phyloP scores from a whole-genome alignment of 1,139 yeast genomes.

The Candida sanyaensis region DNA sequence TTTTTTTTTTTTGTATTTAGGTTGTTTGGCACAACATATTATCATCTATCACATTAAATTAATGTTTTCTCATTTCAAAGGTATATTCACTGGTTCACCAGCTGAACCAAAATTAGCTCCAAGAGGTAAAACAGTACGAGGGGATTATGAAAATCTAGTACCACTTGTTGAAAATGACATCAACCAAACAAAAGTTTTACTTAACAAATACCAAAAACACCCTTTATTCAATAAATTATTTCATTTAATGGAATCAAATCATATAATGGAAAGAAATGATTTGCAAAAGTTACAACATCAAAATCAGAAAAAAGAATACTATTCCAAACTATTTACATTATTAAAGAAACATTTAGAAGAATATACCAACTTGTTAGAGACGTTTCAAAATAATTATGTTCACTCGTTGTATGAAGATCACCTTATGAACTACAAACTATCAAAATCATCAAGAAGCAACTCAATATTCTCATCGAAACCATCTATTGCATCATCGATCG shows the following conservation, averaged over 20 bases:
- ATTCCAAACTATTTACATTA: constrained; percentile 17
- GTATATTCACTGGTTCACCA: constrained; percentile 6
- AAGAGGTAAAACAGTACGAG: constrained; percentile 14
- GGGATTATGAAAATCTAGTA: constrained; percentile 22
- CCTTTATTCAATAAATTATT: constrained; percentile 20
- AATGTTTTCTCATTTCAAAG: constrained; percentile 7
- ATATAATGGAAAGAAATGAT: constrained; percentile 14
- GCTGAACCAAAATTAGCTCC: constrained; percentile 11
- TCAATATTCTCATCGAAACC: constrained; percentile 8
- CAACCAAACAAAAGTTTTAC: constrained; percentile 18
- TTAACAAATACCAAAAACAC: constrained; percentile 22
- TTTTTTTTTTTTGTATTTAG: not conserved
- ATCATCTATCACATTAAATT: not conserved
- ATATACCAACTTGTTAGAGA: constrained; percentile 21
- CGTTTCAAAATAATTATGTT: constrained; percentile 23
- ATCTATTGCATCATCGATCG: constrained; percentile 3
- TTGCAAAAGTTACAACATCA: constrained; percentile 16
- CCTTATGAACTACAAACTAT: constrained; percentile 4
- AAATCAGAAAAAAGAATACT: constrained; percentile 13
- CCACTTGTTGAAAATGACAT: constrained; percentile 24
- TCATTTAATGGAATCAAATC: constrained; percentile 21
- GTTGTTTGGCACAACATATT: too few relatives aligned
- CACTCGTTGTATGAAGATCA: constrained; percentile 14
- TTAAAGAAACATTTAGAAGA: constrained; percentile 22
- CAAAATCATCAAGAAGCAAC: constrained; percentile 6